Percentiles rank a stretch among this genome's conserved stretches.
Conservation (phyloP, 2,329 filamentous ascomycete genomes). For the Diplodia sapinea region DNA sequence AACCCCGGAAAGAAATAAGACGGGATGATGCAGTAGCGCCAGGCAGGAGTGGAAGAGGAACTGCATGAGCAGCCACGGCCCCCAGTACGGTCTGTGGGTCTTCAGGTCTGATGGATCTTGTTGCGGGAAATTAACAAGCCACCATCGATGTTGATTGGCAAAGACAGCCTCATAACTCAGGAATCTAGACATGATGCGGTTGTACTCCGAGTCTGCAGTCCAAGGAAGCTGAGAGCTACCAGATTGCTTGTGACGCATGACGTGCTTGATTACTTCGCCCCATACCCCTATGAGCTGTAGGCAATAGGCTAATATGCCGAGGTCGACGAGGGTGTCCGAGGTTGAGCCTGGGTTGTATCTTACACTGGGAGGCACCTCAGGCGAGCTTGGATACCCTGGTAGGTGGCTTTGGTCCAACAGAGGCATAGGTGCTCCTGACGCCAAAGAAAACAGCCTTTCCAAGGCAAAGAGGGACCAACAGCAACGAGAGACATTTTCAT, state of each 20-base stretch:
- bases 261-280: background rate
- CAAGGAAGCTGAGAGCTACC: background rate
- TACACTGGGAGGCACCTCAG: background rate
- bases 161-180: background rate
- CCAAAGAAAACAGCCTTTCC: constrained; percentile 1
- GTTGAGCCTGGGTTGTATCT: too few species aligned
- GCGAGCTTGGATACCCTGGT: background rate
- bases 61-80: constrained; percentile 8
- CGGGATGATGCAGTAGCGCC: constrained; percentile 3
- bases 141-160: constrained; percentile 3
- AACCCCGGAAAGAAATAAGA: background rate
- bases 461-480: constrained; percentile 9
- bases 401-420: constrained; percentile 4
- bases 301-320: constrained; percentile 8
- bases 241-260: background rate
- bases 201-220: background rate
- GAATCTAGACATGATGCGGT: background rate
- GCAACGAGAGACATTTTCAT: background rate
- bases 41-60: constrained; percentile 6
- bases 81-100: background rate
- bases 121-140: background rate
- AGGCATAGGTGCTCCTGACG: background rate
- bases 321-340: background rate
- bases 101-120: background rate
- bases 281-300: background rate